Conservation (phyloP, 2,329 filamentous ascomycete genomes). For the Thelonectria olida region DNA sequence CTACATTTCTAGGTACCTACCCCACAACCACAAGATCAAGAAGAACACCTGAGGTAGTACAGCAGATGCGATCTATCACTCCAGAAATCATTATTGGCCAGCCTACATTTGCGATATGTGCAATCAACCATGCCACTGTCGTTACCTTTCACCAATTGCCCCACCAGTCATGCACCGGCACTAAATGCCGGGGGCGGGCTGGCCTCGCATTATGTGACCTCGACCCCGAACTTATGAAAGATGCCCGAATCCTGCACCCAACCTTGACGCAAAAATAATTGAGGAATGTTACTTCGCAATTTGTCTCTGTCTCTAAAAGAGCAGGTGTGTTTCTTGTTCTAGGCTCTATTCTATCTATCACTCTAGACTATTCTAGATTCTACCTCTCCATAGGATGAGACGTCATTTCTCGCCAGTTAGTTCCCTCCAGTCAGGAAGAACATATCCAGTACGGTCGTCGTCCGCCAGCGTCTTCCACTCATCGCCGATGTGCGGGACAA, state of each 20-base stretch:
- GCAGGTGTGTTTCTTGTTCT: no score
- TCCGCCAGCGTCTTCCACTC: slow-evolving; percentile 50
- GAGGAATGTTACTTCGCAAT: no score
- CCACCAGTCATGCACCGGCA: background rate
- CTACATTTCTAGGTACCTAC: no score
- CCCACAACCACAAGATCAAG: background rate
- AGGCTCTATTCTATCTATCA: background rate
- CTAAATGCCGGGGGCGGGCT: background rate
- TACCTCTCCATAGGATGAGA: background rate
- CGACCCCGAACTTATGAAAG: background rate
- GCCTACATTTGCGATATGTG: background rate
- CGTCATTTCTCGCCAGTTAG: slow-evolving; percentile 19
- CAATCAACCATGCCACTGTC: background rate
- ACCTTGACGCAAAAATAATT: no score
- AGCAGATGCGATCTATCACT: background rate
- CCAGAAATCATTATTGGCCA: background rate
- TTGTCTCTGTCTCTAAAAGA: no score
- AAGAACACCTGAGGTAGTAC: background rate
- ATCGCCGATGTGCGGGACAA: slow-evolving; percentile 58
- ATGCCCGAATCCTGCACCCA: background rate
- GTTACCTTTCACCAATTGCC: background rate
- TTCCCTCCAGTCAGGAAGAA: slow-evolving; percentile 60
- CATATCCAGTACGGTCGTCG: slow-evolving; percentile 50
- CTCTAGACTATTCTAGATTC: background rate
- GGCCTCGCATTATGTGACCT: background rate